These are phyloP conservation scores for Fusarium nurragi DNA, from an alignment of 2,329 filamentous ascomycete species.

Conservation along the genomic window DNA sequence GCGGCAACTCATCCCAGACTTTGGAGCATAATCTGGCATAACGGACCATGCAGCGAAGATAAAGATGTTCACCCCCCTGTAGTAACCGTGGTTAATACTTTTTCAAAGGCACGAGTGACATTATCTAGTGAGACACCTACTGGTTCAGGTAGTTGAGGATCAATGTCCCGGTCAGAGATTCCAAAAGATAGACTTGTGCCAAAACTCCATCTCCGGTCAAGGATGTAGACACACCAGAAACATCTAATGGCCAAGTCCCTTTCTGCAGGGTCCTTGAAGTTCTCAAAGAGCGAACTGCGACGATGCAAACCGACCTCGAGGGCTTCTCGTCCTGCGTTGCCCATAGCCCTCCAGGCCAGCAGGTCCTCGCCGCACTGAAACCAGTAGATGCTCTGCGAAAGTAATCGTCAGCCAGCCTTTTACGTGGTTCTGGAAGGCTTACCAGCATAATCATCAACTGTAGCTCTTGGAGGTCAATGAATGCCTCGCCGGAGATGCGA, in stretches of 20 bases:
- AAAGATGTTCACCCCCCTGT: not conserved
- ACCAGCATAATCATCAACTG: slow-evolving; percentile 13
- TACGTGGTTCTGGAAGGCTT: fast-evolving
- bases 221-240: slow-evolving; percentile 13
- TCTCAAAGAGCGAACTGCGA: slow-evolving; percentile 3
- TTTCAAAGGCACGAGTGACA: too few relatives aligned
- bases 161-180: slow-evolving; percentile 6
- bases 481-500: slow-evolving; percentile 2
- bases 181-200: slow-evolving; percentile 8
- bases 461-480: slow-evolving; percentile 5
- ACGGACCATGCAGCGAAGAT: slow-evolving; percentile 4
- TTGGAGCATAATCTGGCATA: slow-evolving; percentile 8
- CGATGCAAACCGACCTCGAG: slow-evolving; percentile 2
- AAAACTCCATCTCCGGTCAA: not conserved
- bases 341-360: slow-evolving; percentile 13
- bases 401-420: not conserved
- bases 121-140: not conserved
- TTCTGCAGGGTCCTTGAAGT: not conserved
- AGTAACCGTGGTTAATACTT: fast-evolving
- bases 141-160: slow-evolving; percentile 1
- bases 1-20: slow-evolving; percentile 7
- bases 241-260: slow-evolving; percentile 6
- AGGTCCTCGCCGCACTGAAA: slow-evolving; percentile 11
- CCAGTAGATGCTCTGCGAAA: slow-evolving; percentile 17
- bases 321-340: not conserved